A percentile compares a stretch with the other conserved stretches of the same genome.
These are phyloP conservation scores for Begonia masoniana DNA, from an alignment of 306 rosid species.

Conservation along the genomic window DNA sequence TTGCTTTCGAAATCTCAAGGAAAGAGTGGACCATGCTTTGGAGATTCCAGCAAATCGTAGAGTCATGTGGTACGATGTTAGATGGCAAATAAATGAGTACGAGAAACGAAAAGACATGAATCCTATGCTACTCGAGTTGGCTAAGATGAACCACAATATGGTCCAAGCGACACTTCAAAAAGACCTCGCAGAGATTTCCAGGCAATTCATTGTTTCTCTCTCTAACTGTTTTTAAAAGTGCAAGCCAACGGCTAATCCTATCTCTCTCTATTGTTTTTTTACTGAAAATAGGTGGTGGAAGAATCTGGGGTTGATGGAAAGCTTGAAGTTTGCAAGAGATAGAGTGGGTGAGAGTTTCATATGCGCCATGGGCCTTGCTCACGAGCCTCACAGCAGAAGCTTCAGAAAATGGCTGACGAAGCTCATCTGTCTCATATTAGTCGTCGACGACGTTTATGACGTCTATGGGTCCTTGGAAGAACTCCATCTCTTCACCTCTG, in stretches of 20 bases:
- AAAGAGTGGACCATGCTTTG: constrained; percentile 26
- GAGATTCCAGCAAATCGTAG: constrained; percentile 47
- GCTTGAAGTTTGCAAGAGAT: constrained; percentile 44
- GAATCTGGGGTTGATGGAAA: constrained; percentile 26
- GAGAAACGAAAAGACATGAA: constrained; percentile 5
- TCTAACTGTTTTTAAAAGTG: no score
- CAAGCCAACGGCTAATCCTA: neutral
- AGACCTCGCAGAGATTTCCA: constrained; percentile 33
- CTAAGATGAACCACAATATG: constrained; percentile 36
- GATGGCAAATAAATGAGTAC: constrained; percentile 26
- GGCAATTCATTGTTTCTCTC: constrained; percentile 11
- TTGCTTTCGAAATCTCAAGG: neutral
- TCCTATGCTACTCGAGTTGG: constrained; percentile 20
- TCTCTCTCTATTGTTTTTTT: neutral
- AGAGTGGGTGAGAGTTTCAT: constrained; percentile 58
- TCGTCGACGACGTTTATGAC: constrained; percentile 55
- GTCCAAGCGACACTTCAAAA: constrained; percentile 34
- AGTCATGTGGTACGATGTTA: constrained; percentile 46
- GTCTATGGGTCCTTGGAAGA: constrained; percentile 44
- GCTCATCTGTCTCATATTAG: constrained; percentile 22
- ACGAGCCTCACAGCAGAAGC: constrained; percentile 16
- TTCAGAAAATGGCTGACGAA: constrained; percentile 61
- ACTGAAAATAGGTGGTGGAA: constrained; percentile 55
- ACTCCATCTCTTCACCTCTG: constrained; percentile 36
- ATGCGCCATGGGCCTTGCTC: constrained; percentile 40